phyloP scores from a whole-genome alignment of 345 rosid genomes.

The Schrenkiella parvula region DNA sequence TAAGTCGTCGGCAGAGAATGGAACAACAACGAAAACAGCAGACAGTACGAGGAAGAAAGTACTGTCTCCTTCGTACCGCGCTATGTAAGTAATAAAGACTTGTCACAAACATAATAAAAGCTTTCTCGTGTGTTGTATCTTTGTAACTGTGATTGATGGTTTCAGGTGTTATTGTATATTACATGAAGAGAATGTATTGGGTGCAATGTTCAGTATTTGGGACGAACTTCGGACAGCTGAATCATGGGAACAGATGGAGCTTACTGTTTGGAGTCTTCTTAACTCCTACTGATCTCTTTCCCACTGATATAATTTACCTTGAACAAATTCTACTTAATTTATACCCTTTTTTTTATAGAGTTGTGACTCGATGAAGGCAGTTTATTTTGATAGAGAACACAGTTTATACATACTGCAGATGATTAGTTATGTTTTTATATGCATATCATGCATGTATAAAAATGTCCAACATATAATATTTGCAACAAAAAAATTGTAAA shows the following conservation, averaged over 20 bases:
- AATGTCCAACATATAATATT: not conserved
- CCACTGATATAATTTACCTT: not conserved
- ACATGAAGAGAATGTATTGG: constrained; percentile 82
- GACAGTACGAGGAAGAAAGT: constrained; percentile 37
- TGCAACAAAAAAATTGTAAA: too few species aligned
- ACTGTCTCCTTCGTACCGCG: constrained; percentile 66
- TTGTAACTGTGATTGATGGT: not conserved
- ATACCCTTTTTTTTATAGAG: not conserved
- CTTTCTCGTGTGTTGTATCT: not conserved
- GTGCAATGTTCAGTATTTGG: constrained; percentile 78
- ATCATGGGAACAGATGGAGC: constrained; percentile 91
- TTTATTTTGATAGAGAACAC: not conserved
- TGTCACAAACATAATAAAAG: not conserved
- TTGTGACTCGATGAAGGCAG: not conserved
- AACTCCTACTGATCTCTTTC: constrained; percentile 45
- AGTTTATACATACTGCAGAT: not conserved
- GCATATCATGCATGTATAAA: not conserved
- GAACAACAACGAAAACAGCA: constrained; percentile 11
- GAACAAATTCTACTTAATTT: not conserved
- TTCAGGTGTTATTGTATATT: constrained; percentile 87
- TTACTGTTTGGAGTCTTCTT: constrained; percentile 68
- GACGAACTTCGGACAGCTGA: constrained; percentile 53
- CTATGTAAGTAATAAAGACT: constrained; percentile 57
- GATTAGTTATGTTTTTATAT: not conserved
- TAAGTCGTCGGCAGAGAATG: constrained; percentile 15